Percentiles rank a stretch among this genome's conserved stretches.
Conservation (phyloP, 192 early-diverging fungal genomes). For the Coemansia sp. region DNA sequence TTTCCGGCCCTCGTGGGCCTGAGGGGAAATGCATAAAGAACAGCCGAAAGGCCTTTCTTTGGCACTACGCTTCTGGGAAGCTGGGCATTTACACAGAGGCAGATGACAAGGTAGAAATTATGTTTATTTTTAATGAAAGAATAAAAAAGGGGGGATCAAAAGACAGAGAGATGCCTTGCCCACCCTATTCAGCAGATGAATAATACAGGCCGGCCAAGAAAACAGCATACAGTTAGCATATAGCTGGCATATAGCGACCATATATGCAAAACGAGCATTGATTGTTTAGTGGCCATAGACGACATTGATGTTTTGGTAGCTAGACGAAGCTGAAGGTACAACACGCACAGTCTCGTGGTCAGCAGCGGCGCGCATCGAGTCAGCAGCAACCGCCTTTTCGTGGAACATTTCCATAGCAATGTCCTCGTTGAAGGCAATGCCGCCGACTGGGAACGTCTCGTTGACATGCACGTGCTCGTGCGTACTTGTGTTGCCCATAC, state of each 20-base stretch:
- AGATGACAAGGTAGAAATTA: background rate
- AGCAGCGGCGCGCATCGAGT: slow-evolving; percentile 50
- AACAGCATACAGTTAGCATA: no score
- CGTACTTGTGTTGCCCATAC: slow-evolving; percentile 41
- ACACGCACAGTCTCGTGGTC: slow-evolving; percentile 44
- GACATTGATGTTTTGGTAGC: slow-evolving; percentile 40
- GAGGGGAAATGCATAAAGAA: background rate
- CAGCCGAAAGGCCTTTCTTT: background rate
- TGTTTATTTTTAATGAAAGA: background rate
- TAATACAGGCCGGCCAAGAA: slow-evolving; percentile 1
- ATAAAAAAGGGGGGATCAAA: background rate
- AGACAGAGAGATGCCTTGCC: no score
- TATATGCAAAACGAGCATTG: background rate
- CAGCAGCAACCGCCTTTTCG: slow-evolving; percentile 51
- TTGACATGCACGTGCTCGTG: slow-evolving; percentile 25
- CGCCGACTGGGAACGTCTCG: slow-evolving; percentile 32
- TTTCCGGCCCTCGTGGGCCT: no score
- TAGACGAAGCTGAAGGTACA: slow-evolving; percentile 42
- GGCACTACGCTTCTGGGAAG: background rate
- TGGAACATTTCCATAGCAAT: slow-evolving; percentile 50
- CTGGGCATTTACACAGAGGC: background rate
- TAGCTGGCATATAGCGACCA: no score
- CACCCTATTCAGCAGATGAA: background rate
- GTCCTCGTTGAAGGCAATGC: slow-evolving; percentile 49
- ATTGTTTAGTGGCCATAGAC: slow-evolving; percentile 41